Percentiles rank a stretch among this genome's conserved stretches.
These are phyloP conservation scores for Gossypium armourianum DNA, from an alignment of 441 rosid genomes.

Conservation along the genomic window DNA sequence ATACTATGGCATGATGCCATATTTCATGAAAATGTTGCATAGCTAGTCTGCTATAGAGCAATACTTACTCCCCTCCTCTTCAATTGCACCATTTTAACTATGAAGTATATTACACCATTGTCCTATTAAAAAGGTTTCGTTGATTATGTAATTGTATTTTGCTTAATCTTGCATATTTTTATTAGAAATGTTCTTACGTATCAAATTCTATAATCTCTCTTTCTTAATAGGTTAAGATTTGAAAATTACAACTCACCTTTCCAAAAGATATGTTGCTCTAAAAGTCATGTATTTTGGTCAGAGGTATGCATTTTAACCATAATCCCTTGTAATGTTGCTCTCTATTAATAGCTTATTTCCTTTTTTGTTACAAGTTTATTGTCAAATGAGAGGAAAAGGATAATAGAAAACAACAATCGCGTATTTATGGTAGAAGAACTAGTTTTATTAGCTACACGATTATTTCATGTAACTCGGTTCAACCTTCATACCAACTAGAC, in stretches of 20 bases:
- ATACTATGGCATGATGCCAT: background rate
- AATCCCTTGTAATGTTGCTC: constrained; percentile 2
- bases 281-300: constrained; percentile 78
- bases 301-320: constrained; percentile 35
- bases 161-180: background rate
- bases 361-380: background rate
- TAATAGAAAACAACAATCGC: background rate
- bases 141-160: background rate
- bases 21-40: background rate
- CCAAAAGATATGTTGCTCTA: constrained; percentile 57
- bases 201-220: background rate
- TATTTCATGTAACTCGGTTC: background rate
- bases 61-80: background rate
- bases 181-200: background rate
- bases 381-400: background rate
- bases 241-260: constrained; percentile 23
- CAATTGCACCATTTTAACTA: background rate
- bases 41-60: background rate
- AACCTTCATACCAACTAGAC: background rate
- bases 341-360: background rate
- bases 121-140: background rate
- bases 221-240: constrained; percentile 16
- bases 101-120: background rate
- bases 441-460: background rate
- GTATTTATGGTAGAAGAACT: background rate